These are phyloP conservation scores for Xanthoconium purpureum DNA, from an alignment of 768 basidiomycete species.

Conservation along the genomic window DNA sequence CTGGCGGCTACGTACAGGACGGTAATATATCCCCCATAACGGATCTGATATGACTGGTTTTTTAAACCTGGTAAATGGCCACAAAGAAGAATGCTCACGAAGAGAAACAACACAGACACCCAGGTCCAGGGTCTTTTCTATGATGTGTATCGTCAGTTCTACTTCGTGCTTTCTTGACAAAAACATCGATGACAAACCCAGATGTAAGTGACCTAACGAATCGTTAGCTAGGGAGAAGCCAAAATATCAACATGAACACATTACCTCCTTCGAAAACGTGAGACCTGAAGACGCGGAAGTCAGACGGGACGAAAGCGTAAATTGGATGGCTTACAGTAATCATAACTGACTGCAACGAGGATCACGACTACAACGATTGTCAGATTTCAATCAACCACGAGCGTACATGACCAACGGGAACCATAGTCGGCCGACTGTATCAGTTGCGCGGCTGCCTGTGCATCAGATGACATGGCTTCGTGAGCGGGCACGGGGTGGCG, in stretches of 20 bases:
- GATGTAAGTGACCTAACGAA: background rate
- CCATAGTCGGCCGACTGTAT: background rate
- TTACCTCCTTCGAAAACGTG: constrained; percentile 1
- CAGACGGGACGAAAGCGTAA: background rate
- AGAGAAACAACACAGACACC: constrained; percentile 1
- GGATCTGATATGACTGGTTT: background rate
- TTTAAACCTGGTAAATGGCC: background rate
- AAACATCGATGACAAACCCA: background rate
- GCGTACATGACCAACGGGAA: background rate
- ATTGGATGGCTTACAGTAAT: background rate
- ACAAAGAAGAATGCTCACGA: background rate
- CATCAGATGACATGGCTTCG: background rate
- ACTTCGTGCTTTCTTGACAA: background rate
- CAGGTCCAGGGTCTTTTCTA: background rate
- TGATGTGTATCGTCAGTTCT: background rate
- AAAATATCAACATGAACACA: background rate
- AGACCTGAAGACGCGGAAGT: background rate
- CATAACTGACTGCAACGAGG: background rate
- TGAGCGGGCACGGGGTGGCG: background rate
- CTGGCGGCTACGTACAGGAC: background rate
- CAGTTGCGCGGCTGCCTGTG: background rate
- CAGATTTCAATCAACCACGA: background rate
- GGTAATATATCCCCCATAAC: background rate
- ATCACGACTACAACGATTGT: background rate
- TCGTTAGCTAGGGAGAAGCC: background rate